Evolutionary conservation across 2,329 filamentous ascomycete species (phyloP), one percentile per base, ranked within the genome.

Genomic region (Penicillium hordei): DNA sequence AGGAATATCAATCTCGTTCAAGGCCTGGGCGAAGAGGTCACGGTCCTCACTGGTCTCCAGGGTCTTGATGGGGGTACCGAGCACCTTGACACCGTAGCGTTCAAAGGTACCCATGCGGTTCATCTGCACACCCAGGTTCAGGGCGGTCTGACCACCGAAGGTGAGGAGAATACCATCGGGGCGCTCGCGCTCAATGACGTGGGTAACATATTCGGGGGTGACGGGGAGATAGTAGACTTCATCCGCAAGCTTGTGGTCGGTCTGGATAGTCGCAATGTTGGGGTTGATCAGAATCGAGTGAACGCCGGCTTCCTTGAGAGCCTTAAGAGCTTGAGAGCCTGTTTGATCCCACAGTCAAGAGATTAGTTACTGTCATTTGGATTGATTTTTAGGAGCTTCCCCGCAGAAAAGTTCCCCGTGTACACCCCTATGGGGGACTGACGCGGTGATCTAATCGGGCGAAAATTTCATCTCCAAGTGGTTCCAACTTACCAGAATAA

Each of bases 171-270:
- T 96, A 70, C 93, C 94, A 81, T 99, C 94, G 42, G 94, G 94
- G 74, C 88, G 86, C 80, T 97, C 94, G 72, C 90, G 89, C 82
- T 97, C 92, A 75, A 99, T 97, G 61, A 99, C 93, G 78, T 97
- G 93, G 71, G 89, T 89, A 73, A 97, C 93, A 79, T 97, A 99
- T 83, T 97, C 93, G 64, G 93, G 90, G 19, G 94, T 99, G 70
- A 99, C 93, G 56, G 94, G 94, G 38, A 97, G 88, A 79, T 97
- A 97, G 83, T 97, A 97, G 71, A 97, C 90, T 80, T 97, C 93
- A 74, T 97, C 93, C 72, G 92, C 92, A 73, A 97, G 89, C 71
- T 89, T 88, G 83, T 97, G 93, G 76, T 95, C 92, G 68, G 93
- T 97, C 80, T 97, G 93, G 72, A 97, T 97, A 58, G 94, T 97